Evolutionary conservation across 495 filamentous ascomycete genomes (phyloP), one percentile per base, ranked within the genome.

Genomic region (Wilcoxina mikolae): DNA sequence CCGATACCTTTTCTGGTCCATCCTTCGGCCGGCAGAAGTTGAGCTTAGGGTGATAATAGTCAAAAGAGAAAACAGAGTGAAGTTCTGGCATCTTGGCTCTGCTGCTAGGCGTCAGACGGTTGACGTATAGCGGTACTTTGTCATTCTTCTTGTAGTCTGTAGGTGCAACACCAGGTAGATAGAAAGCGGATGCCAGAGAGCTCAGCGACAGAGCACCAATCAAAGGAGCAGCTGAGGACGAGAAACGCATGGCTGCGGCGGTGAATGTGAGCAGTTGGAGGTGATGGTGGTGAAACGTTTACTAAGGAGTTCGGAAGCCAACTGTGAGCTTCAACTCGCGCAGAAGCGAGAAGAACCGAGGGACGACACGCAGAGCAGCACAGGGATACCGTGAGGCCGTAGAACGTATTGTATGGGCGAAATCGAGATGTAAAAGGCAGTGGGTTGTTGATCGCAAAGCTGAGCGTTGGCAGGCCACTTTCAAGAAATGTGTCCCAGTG

Each of bases 101-200:
- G n/a, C 82, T 76, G 3, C 85, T 77, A 5, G 91, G 89, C 2
- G 89, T 94, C 56, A 98, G 80, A 60, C 81, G 78, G 69, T 98
- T 96, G 68, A 98, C 91, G 65, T 84, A 79, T 25, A 98, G 79
- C 24, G 87, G 84, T n/a, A 98, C 91, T 23, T 70, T 69, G 54
- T 87, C 81, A 60, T 77, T 80, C 23, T 70, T 64, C 58, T 81
- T 76, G 71, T 96, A 98, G 41, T 88, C 85, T 22, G 83, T 87
- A n/a, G 93, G 91, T 48, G 89, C 88, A 63, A 95, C 87, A 56
- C 91, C 91, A 15, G 91, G 91, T 33, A 98, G 82, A 71, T 96
- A 96, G 74, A 96, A 96, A 50, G 86, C 85, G 3, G 81, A 70
- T 18, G 83, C 74, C 28, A 85, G 68, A 3, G 71, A 67, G 31